These are phyloP conservation scores for Pseudevernia furfuracea DNA, from an alignment of 495 filamentous ascomycete species.

Conservation along the genomic window DNA sequence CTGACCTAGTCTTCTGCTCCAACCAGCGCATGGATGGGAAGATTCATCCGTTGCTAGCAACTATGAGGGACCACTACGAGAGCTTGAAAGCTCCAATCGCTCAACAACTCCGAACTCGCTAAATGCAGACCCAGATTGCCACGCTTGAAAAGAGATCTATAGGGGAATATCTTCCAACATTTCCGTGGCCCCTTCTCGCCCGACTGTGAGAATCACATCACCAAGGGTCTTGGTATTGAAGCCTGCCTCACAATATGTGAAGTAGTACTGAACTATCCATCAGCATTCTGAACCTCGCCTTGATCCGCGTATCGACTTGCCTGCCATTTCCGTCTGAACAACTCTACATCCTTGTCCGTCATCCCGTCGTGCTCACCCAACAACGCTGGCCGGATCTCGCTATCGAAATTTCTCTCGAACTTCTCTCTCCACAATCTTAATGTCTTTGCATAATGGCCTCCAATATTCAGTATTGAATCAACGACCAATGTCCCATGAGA, in stretches of 20 bases:
- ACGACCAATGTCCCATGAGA: slow-evolving; percentile 52
- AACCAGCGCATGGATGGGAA: neutral
- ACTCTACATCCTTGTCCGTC: slow-evolving; percentile 49
- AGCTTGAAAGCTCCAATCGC: slow-evolving; percentile 9
- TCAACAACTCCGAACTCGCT: slow-evolving; percentile 13
- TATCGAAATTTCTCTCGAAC: slow-evolving; percentile 54
- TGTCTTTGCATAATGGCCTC: slow-evolving; percentile 61
- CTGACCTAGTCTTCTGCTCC: neutral
- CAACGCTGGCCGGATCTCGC: slow-evolving; percentile 47
- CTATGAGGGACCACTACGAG: neutral
- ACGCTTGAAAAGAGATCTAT: slow-evolving; percentile 25
- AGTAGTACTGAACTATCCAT: slow-evolving; percentile 50
- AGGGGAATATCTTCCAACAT: slow-evolving; percentile 59
- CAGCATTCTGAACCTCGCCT: neutral
- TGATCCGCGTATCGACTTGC: slow-evolving; percentile 29
- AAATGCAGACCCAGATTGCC: slow-evolving; percentile 8
- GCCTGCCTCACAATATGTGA: slow-evolving; percentile 64
- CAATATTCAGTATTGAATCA: slow-evolving; percentile 58
- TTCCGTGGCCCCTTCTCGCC: slow-evolving; percentile 57
- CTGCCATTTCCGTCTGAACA: slow-evolving; percentile 64
- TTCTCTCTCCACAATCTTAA: slow-evolving; percentile 58
- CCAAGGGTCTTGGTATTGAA: slow-evolving; percentile 62
- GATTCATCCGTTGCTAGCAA: neutral
- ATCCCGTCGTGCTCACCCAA: slow-evolving; percentile 45
- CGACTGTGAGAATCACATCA: slow-evolving; percentile 60